phyloP scores from a whole-genome alignment of 2,329 filamentous ascomycete genomes.

The Fusarium nodosum region DNA sequence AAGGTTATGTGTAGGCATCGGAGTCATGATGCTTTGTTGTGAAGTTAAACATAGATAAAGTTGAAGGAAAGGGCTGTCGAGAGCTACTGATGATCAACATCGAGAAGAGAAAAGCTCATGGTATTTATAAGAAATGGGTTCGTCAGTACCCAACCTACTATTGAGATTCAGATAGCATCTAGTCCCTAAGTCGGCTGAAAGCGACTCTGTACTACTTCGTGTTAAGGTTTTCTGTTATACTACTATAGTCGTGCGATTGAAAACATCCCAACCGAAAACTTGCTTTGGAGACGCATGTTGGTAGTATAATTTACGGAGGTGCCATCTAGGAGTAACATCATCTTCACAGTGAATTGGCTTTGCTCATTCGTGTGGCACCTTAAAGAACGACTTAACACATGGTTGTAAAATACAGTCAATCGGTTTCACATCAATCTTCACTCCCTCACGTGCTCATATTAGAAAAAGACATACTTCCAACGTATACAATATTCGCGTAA shows the following conservation, averaged over 20 bases:
- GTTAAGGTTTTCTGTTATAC: no score
- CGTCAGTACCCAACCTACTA: not conserved
- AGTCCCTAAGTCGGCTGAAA: not conserved
- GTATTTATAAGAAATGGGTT: not conserved
- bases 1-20: no score
- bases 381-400: not conserved
- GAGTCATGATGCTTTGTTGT: no score
- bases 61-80: not conserved
- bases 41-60: no score
- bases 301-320: not conserved
- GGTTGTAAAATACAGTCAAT: fast-evolving
- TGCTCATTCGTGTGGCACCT: not conserved
- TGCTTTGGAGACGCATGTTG: not conserved
- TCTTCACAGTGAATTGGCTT: not conserved
- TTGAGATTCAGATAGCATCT: not conserved
- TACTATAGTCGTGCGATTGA: not conserved
- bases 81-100: not conserved
- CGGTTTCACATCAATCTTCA: not conserved
- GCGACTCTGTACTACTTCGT: not conserved
- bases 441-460: not conserved
- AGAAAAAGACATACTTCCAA: not conserved
- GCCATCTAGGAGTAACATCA: not conserved
- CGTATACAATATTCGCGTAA: no score
- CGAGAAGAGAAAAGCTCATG: not conserved
- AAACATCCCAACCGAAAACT: not conserved